These are phyloP conservation scores for Allium sativum DNA, from an alignment of 106 monocot species.

Conservation along the genomic window DNA sequence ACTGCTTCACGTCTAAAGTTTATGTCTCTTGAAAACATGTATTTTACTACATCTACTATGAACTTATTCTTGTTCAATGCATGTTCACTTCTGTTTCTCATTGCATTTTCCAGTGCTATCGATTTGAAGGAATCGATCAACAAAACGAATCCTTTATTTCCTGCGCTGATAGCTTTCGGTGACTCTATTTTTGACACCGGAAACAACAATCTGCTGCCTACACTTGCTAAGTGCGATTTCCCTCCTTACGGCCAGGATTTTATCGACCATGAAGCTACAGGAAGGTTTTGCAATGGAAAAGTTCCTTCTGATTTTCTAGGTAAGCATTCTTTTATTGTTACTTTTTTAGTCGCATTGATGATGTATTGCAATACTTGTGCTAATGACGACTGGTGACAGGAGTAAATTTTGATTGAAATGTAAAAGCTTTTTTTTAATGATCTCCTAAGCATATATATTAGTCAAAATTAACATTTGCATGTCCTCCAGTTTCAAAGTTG, in stretches of 20 bases:
- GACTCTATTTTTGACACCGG: conserved; percentile 2
- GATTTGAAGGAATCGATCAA: neutral
- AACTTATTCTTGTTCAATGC: neutral
- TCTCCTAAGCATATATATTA: no score
- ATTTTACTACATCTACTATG: neutral
- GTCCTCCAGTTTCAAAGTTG: neutral
- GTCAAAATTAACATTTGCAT: no score
- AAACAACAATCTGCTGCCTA: conserved; percentile 1
- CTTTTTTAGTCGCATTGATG: no score
- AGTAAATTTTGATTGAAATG: neutral
- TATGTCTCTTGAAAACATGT: neutral
- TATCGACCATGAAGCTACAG: neutral
- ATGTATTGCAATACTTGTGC: no score
- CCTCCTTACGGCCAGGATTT: conserved; percentile 8
- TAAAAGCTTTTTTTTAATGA: neutral
- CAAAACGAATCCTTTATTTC: neutral
- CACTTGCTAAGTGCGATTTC: neutral
- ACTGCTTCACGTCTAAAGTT: neutral
- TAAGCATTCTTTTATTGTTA: neutral
- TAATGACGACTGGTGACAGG: neutral
- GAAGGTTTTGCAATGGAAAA: neutral
- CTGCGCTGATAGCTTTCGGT: neutral
- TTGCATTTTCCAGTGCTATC: neutral
- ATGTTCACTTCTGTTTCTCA: neutral
- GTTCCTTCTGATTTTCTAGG: neutral